Conservation (phyloP, 805 yeast genomes). For the Sungouiella blattae region DNA sequence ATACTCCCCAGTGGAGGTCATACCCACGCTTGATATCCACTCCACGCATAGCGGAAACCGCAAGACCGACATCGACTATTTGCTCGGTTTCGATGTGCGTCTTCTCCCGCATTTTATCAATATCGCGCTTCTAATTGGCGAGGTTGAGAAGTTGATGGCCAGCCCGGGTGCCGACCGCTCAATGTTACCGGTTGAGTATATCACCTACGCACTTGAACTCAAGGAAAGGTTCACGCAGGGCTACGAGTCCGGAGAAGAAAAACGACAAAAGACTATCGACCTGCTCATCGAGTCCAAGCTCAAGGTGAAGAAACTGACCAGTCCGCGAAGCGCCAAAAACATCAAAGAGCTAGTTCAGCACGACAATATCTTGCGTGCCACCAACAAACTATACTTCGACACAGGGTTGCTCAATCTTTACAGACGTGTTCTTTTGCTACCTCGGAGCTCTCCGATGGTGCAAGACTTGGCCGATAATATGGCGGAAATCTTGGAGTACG, state of each 20-base stretch:
- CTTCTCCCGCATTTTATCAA: constrained; percentile 57
- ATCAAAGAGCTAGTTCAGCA: constrained; percentile 23
- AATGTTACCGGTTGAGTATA: constrained; percentile 21
- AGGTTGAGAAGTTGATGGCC: constrained; percentile 20
- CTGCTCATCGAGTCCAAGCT: constrained; percentile 10
- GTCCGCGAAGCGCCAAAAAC: constrained; percentile 5
- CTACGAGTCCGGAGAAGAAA: constrained; percentile 13
- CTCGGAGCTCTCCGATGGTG: constrained; percentile 43
- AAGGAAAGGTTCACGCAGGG: constrained; percentile 10
- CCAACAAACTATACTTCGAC: constrained; percentile 51
- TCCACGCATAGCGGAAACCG: constrained; percentile 15
- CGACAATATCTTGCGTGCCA: constrained; percentile 37
- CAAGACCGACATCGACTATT: constrained; percentile 50
- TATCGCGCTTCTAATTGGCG: constrained; percentile 34
- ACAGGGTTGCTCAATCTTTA: constrained; percentile 56
- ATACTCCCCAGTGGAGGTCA: constrained; percentile 20
- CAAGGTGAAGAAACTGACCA: constrained; percentile 1
- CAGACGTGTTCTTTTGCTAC: constrained; percentile 50
- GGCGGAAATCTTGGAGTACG: constrained; percentile 29
- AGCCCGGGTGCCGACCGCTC: constrained; percentile 7
- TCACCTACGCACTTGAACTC: constrained; percentile 37
- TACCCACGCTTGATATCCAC: constrained; percentile 12
- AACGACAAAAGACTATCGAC: constrained; percentile 10
- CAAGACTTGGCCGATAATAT: constrained; percentile 46
- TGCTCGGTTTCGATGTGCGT: constrained; percentile 63